A percentile compares a stretch with the other conserved stretches of the same genome.
phyloP scores from a whole-genome alignment of 306 rosid genomes.

The Lithocarpus polystachyus region DNA sequence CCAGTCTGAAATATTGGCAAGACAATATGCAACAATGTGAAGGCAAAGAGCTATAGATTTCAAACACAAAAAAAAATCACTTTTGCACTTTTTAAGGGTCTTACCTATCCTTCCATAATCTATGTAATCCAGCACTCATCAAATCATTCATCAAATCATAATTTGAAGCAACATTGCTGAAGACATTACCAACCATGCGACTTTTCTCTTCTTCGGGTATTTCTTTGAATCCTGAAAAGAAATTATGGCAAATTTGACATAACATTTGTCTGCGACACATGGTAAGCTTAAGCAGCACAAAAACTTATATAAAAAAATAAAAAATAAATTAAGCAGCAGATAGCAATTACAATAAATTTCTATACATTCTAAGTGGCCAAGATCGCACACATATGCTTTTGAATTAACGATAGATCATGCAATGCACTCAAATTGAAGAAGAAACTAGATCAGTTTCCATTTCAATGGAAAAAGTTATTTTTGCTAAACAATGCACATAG shows the following conservation, averaged over 20 bases:
- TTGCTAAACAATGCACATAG: neutral
- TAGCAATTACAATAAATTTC: neutral
- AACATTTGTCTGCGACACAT: neutral
- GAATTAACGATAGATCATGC: neutral
- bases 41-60: constrained; percentile 2
- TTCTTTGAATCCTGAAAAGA: constrained; percentile 69
- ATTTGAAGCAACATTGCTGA: constrained; percentile 77
- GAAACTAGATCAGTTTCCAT: neutral
- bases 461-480: neutral
- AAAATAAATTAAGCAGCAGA: neutral
- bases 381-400: neutral
- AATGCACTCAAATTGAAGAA: neutral
- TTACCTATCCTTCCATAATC: constrained; percentile 18
- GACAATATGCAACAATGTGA: constrained; percentile 11
- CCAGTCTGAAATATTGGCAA: constrained; percentile 57
- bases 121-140: constrained; percentile 91
- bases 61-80: constrained; percentile 1
- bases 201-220: constrained; percentile 88
- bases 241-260: too few species aligned
- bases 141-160: constrained; percentile 92
- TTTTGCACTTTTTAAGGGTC: too few species aligned
- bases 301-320: neutral
- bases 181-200: constrained; percentile 79
- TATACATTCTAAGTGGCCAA: neutral
- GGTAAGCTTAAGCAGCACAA: neutral